A percentile compares a stretch with the other conserved stretches of the same genome.
Conservation (phyloP, 225 moss, liverwort and hornwort genomes). For the Climacium dendroides region DNA sequence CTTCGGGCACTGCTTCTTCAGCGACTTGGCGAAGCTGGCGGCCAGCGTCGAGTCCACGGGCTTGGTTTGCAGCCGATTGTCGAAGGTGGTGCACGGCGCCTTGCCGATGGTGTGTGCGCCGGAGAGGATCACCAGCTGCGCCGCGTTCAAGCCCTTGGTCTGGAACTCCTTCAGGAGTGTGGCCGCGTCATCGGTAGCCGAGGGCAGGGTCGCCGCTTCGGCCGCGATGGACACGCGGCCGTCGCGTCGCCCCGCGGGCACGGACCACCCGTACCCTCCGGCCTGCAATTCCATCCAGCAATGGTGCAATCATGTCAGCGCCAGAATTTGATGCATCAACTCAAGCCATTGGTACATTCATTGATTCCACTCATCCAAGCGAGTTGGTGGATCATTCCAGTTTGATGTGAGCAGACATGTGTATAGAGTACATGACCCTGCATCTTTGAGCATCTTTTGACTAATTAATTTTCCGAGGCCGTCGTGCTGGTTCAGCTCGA, state of each 20-base stretch:
- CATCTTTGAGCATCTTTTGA: no score
- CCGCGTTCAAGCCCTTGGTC: neutral
- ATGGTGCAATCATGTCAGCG: neutral
- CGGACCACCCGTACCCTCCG: neutral
- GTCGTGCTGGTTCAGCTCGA: no score
- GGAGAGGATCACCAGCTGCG: conserved; percentile 9
- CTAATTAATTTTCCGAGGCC: no score
- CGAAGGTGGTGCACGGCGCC: neutral
- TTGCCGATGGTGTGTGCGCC: conserved; percentile 11
- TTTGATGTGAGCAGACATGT: no score
- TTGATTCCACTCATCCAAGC: neutral
- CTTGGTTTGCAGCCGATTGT: neutral
- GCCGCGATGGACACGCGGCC: neutral
- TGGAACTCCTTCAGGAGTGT: neutral
- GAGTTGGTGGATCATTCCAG: no score
- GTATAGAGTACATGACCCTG: no score
- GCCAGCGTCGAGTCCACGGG: neutral
- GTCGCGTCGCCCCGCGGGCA: conserved; percentile 16
- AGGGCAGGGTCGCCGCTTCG: neutral
- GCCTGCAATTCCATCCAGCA: neutral
- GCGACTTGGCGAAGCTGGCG: neutral
- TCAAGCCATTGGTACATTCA: no score
- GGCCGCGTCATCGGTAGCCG: neutral
- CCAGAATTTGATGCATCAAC: no score
- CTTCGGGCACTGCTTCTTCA: neutral